A percentile compares a stretch with the other conserved stretches of the same genome.
These are phyloP conservation scores for Talaromyces proteolyticus DNA, from an alignment of 495 filamentous ascomycete species.

Conservation along the genomic window DNA sequence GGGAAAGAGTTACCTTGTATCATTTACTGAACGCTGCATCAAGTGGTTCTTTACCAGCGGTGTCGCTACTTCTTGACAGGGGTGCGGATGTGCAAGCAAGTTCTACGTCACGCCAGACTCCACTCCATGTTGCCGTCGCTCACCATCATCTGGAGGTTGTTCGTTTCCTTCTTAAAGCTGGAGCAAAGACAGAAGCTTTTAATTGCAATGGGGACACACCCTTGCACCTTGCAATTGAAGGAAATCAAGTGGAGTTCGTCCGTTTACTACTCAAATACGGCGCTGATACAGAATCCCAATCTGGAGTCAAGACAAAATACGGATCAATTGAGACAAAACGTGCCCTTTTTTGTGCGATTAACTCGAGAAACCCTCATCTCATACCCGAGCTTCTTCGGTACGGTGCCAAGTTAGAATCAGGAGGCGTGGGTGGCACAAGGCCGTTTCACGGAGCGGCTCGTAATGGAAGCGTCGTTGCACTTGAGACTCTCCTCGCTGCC, in stretches of 20 bases:
- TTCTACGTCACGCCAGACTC: background rate
- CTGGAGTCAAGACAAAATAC: background rate
- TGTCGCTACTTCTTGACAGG: background rate
- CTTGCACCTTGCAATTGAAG: background rate
- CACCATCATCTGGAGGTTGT: background rate
- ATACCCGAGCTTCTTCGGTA: background rate
- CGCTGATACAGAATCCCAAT: background rate
- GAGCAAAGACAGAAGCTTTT: background rate
- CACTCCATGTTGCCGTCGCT: background rate
- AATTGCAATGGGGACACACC: background rate
- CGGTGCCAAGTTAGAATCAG: background rate
- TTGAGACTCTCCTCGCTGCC: background rate
- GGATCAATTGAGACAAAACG: background rate
- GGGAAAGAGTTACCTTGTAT: background rate
- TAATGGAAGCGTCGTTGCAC: background rate
- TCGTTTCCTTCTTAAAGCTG: background rate
- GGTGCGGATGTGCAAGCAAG: background rate
- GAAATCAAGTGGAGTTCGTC: background rate
- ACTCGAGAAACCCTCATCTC: background rate
- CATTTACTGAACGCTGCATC: background rate
- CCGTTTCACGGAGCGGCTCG: background rate
- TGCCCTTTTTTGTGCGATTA: background rate
- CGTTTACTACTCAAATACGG: background rate
- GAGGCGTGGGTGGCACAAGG: background rate
- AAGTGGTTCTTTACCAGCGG: background rate